Percentiles rank a stretch among this genome's conserved stretches.
phyloP scores from a whole-genome alignment of 768 basidiomycete species.

The Xanthoconium purpureum region DNA sequence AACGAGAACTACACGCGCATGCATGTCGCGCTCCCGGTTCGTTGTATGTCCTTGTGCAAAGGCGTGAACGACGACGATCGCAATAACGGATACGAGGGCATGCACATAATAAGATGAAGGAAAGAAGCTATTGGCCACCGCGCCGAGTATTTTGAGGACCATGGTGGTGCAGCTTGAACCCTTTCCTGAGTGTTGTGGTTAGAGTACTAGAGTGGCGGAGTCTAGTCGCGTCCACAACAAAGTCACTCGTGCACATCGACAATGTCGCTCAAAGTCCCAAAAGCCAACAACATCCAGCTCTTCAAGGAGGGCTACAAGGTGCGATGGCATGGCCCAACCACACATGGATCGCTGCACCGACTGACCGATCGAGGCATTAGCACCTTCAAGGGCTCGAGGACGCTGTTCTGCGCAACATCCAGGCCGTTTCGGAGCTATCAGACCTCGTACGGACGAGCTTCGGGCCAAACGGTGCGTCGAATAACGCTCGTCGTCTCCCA shows the following conservation, averaged over 20 bases:
- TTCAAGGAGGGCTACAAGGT: slow-evolving; percentile 99
- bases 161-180: slow-evolving; percentile 32
- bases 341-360: slow-evolving; percentile 11
- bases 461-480: slow-evolving; percentile 82
- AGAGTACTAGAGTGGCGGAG: too few relatives aligned
- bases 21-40: slow-evolving; percentile 69
- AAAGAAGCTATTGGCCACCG: slow-evolving; percentile 40
- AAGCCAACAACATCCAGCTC: slow-evolving; percentile 80
- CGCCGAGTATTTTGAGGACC: slow-evolving; percentile 52
- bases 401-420: slow-evolving; percentile 94
- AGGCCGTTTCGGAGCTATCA: slow-evolving; percentile 92
- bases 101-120: slow-evolving; percentile 60
- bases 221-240: slow-evolving; percentile 10
- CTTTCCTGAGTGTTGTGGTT: too few relatives aligned
- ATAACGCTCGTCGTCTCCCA: background rate
- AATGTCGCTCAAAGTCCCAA: slow-evolving; percentile 95
- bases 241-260: slow-evolving; percentile 10
- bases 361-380: slow-evolving; percentile 32
- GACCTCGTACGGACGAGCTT: slow-evolving; percentile 96
- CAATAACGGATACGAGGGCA: slow-evolving; percentile 41
- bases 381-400: slow-evolving; percentile 91
- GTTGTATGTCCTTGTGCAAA: slow-evolving; percentile 72
- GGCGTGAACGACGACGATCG: slow-evolving; percentile 48
- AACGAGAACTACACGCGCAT: slow-evolving; percentile 65
- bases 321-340: background rate